phyloP scores from a whole-genome alignment of 345 rosid genomes.

The Diplotaxis tenuifolia region DNA sequence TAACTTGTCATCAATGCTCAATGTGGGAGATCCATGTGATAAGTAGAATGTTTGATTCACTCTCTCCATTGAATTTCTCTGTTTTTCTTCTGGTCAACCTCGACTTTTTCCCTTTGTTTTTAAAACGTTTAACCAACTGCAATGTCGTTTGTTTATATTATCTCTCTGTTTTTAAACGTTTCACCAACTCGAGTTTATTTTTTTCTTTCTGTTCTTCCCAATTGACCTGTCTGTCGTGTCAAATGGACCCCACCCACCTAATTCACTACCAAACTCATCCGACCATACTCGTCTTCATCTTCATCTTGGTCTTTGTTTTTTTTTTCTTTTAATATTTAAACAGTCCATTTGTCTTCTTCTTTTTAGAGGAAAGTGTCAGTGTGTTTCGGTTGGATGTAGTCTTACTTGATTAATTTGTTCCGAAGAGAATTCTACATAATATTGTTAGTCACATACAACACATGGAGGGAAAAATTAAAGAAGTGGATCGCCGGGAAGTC shows the following conservation, averaged over 20 bases:
- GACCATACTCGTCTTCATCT: too few relatives aligned
- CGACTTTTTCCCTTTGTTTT: not conserved
- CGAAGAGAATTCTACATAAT: not conserved
- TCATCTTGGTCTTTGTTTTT: not conserved
- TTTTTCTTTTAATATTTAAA: not conserved
- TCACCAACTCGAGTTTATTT: not conserved
- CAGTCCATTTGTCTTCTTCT: not conserved
- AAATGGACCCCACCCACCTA: not conserved
- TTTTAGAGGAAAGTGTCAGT: not conserved
- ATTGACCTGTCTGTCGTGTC: not conserved
- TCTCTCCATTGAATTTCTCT: slow-evolving; percentile 21
- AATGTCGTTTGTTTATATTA: not conserved
- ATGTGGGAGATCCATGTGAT: slow-evolving; percentile 82
- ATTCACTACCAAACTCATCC: not conserved
- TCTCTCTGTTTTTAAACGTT: not conserved
- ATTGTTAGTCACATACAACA: too few relatives aligned
- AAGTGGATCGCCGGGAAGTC: too few relatives aligned
- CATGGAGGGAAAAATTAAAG: too few relatives aligned
- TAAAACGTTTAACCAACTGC: not conserved
- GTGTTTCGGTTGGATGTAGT: not conserved
- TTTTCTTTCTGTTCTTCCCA: not conserved
- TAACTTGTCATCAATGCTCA: slow-evolving; percentile 67
- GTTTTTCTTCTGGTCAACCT: not conserved
- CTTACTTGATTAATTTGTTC: not conserved
- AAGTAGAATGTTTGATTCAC: slow-evolving; percentile 57